Conservation (phyloP, 2,329 filamentous ascomycete genomes). For the Apiospora kogelbergensis region DNA sequence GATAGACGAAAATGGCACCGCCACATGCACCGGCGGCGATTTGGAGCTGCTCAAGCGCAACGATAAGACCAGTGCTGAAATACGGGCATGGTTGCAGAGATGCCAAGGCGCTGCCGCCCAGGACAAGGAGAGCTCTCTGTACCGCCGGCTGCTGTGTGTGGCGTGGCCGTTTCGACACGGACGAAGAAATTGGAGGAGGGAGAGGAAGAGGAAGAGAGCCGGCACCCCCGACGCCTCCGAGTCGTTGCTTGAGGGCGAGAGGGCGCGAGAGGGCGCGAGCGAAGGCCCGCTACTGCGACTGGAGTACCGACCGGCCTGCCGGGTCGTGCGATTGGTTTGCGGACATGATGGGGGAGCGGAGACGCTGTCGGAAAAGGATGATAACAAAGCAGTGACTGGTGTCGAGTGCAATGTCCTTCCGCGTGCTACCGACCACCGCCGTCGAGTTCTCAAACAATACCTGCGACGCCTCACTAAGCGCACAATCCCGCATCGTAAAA, state of each 20-base stretch:
- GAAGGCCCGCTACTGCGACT: neutral
- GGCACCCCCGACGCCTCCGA: neutral
- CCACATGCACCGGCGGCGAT: neutral
- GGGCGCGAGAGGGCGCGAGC: neutral
- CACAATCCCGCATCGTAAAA: neutral
- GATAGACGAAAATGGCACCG: neutral
- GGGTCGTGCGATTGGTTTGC: neutral
- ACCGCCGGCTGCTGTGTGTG: neutral
- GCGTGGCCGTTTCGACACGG: neutral
- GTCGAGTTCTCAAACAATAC: neutral
- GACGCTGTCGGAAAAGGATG: neutral
- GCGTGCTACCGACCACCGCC: neutral
- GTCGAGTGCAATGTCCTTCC: neutral
- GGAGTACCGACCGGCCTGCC: neutral
- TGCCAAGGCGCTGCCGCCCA: neutral
- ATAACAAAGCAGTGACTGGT: neutral
- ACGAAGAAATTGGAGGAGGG: no score
- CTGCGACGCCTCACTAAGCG: neutral
- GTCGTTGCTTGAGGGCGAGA: neutral
- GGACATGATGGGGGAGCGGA: neutral
- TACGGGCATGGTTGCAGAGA: neutral
- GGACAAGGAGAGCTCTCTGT: neutral
- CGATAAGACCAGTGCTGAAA: neutral
- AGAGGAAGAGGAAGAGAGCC: neutral
- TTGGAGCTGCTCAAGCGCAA: neutral